These are phyloP conservation scores for Aspergillus brunneoviolaceus DNA, from an alignment of 2,329 filamentous ascomycete genomes.

Conservation along the genomic window DNA sequence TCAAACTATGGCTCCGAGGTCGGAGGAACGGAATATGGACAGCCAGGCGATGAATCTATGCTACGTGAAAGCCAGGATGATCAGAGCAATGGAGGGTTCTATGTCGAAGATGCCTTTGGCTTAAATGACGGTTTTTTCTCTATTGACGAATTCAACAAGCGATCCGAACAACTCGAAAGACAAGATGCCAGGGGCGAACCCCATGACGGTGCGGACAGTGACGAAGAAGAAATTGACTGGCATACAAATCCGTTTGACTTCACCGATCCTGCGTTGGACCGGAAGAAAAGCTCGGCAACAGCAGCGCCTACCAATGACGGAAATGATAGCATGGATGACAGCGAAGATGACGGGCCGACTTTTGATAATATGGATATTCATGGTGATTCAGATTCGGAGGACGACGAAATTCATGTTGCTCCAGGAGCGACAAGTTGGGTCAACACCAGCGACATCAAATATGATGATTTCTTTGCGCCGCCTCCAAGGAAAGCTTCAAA, in stretches of 20 bases:
- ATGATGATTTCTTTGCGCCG: constrained; percentile 89
- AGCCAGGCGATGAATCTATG: constrained; percentile 22
- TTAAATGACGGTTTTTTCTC: constrained; percentile 98
- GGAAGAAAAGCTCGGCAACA: constrained; percentile 5
- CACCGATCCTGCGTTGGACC: constrained; percentile 15
- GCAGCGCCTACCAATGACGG: constrained; percentile 46
- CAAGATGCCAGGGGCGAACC: constrained; percentile 76
- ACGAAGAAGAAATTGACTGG: constrained; percentile 85
- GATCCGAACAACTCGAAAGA: constrained; percentile 84
- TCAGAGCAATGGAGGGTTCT: constrained; percentile 49
- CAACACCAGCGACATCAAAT: constrained; percentile 87
- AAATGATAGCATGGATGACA: constrained; percentile 55
- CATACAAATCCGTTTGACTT: constrained; percentile 68
- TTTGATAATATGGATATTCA: constrained; percentile 78
- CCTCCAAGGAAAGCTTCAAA: constrained; percentile 70
- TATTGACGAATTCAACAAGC: constrained; percentile 94
- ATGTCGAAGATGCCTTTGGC: constrained; percentile 72
- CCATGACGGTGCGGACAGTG: constrained; percentile 70
- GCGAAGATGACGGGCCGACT: constrained; percentile 72
- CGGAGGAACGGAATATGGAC: constrained; percentile 13
- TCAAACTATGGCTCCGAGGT: constrained; percentile 12
- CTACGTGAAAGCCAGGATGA: constrained; percentile 29
- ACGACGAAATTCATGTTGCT: constrained; percentile 57
- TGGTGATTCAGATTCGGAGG: constrained; percentile 61
- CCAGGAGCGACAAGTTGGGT: constrained; percentile 59